Evolutionary conservation across 331 rosid genomes (phyloP).

Genomic region (Telfairia occidentalis): DNA sequence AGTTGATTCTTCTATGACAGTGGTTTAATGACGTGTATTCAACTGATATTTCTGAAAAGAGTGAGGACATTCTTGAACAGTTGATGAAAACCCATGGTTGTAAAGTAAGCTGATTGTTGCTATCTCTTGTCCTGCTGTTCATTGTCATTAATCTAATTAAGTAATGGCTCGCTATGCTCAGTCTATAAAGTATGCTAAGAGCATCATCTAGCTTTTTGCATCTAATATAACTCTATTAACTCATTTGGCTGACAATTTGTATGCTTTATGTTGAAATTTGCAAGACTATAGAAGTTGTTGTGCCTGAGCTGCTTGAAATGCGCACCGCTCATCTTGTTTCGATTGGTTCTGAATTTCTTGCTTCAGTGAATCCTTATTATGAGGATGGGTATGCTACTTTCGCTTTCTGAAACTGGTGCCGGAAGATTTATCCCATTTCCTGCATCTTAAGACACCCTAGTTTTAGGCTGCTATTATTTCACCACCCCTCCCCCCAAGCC

Average conservation of each 20-base stretch:
- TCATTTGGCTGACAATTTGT: slow-evolving; percentile 1
- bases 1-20: slow-evolving; percentile 31
- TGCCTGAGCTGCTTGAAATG: slow-evolving; percentile 85
- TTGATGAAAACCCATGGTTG: slow-evolving; percentile 59
- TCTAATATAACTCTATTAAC: not conserved
- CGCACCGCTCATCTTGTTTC: slow-evolving; percentile 71
- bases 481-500: not conserved
- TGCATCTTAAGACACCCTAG: not conserved
- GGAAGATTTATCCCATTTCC: not conserved
- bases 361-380: slow-evolving; percentile 46
- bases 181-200: not conserved
- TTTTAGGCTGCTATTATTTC: not conserved
- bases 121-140: slow-evolving; percentile 5
- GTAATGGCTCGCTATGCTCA: not conserved
- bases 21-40: slow-evolving; percentile 86
- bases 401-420: not conserved
- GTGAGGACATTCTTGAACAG: slow-evolving; percentile 66
- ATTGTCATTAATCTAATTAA: not conserved
- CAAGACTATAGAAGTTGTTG: slow-evolving; percentile 57
- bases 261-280: slow-evolving; percentile 12
- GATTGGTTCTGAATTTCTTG: slow-evolving; percentile 63
- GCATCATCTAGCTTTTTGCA: not conserved
- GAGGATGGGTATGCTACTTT: slow-evolving; percentile 66
- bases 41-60: slow-evolving; percentile 60
- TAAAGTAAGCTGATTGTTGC: slow-evolving; percentile 43